Conservation (phyloP, 208 protist species). For the Trypanosoma mega region DNA sequence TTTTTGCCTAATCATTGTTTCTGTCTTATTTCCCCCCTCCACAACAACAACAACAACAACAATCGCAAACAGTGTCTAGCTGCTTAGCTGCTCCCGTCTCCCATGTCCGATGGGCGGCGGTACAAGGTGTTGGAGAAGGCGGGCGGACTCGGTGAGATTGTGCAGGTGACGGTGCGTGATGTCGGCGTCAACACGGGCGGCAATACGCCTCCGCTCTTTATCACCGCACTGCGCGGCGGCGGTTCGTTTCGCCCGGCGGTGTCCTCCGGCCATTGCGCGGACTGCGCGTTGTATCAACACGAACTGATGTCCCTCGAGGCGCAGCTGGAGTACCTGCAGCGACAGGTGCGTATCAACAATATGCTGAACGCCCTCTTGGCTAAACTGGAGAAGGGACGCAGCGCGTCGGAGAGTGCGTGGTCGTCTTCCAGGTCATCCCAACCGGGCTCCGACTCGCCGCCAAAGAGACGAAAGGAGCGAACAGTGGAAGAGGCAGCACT, state of each 20-base stretch:
- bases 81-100: no score
- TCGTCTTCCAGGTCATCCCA: no score
- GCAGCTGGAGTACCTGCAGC: constrained; percentile 1
- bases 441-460: not conserved
- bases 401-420: no score
- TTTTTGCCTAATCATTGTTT: constrained; percentile 8
- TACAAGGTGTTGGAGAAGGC: constrained; percentile 28
- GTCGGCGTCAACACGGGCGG: constrained; percentile 21
- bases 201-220: constrained; percentile 10
- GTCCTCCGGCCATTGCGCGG: no score
- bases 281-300: not conserved
- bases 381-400: not conserved
- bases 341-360: constrained; percentile 19
- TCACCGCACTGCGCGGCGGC: constrained; percentile 3
- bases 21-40: not conserved
- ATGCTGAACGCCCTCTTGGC: constrained; percentile 14
- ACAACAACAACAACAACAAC: no score
- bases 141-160: constrained; percentile 25
- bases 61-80: no score
- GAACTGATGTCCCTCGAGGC: constrained; percentile 4
- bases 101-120: not conserved
- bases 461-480: not conserved
- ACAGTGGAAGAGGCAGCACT: not conserved
- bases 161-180: constrained; percentile 25
- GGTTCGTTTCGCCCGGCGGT: not conserved